Evolutionary conservation across 2,329 filamentous ascomycete species (phyloP).

Genomic region (Neonectria neomacrospora): DNA sequence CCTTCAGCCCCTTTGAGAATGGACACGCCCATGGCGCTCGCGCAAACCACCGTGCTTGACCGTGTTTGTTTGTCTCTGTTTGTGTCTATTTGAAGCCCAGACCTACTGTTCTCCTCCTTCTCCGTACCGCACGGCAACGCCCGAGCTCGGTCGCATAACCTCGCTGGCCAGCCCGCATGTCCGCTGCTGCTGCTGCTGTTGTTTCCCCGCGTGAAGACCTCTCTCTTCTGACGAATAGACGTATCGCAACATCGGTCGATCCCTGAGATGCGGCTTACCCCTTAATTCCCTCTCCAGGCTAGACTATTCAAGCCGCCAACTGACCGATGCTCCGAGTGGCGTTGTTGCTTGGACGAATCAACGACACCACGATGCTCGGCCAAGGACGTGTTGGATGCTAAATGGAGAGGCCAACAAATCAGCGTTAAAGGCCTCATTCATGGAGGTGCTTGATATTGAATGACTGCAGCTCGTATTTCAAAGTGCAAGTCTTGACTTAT

Average conservation of each 20-base stretch:
- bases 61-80: neutral
- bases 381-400: neutral
- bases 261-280: neutral
- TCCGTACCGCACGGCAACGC: neutral
- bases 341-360: neutral
- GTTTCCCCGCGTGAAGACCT: neutral
- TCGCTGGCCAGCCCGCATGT: neutral
- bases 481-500: neutral
- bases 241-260: neutral
- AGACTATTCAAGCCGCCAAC: neutral
- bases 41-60: neutral
- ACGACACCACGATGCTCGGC: neutral
- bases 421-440: neutral
- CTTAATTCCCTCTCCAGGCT: neutral
- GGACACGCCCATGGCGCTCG: neutral
- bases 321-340: neutral
- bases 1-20: neutral
- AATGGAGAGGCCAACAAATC: neutral
- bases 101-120: neutral
- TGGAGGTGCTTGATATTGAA: neutral
- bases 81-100: no score
- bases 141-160: neutral
- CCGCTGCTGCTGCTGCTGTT: neutral
- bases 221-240: neutral
- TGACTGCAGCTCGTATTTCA: constrained; percentile 9